Conservation (phyloP, 148 eudicot species). For the Vaccinium macrocarpon region DNA sequence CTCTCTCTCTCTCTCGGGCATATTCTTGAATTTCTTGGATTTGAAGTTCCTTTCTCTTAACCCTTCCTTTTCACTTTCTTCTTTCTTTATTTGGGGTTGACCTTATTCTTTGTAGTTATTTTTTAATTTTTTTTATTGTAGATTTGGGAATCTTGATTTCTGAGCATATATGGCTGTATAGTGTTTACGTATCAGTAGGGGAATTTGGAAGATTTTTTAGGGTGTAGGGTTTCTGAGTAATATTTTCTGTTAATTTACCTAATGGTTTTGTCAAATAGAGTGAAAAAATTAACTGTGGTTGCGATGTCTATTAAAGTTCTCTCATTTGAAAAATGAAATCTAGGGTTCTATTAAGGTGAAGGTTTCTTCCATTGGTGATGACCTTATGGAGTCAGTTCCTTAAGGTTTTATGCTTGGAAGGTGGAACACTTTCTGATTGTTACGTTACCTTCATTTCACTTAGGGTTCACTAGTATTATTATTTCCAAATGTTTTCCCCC, state of each 20-base stretch:
- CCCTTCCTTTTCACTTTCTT: slow-evolving; percentile 1
- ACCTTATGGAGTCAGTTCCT: background rate
- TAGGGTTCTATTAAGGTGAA: background rate
- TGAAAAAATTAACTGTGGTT: background rate
- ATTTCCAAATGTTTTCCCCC: too few relatives aligned
- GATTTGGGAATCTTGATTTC: background rate
- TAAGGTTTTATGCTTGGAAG: background rate
- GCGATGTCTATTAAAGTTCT: background rate
- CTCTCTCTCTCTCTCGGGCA: background rate
- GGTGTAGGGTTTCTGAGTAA: background rate
- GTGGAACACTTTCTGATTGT: background rate
- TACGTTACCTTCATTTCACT: too few relatives aligned
- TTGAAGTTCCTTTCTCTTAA: background rate
- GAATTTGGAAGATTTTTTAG: background rate
- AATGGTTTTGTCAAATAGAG: background rate
- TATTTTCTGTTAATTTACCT: background rate
- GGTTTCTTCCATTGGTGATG: background rate
- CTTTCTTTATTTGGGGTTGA: background rate
- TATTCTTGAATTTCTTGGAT: background rate
- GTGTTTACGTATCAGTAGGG: background rate
- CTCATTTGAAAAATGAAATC: background rate
- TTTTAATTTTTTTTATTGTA: too few relatives aligned
- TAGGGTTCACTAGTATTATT: too few relatives aligned
- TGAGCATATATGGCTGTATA: background rate
- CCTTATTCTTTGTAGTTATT: background rate